Evolutionary conservation across 2,329 filamentous ascomycete genomes (phyloP).

Genomic region (Seiridium cupressi): DNA sequence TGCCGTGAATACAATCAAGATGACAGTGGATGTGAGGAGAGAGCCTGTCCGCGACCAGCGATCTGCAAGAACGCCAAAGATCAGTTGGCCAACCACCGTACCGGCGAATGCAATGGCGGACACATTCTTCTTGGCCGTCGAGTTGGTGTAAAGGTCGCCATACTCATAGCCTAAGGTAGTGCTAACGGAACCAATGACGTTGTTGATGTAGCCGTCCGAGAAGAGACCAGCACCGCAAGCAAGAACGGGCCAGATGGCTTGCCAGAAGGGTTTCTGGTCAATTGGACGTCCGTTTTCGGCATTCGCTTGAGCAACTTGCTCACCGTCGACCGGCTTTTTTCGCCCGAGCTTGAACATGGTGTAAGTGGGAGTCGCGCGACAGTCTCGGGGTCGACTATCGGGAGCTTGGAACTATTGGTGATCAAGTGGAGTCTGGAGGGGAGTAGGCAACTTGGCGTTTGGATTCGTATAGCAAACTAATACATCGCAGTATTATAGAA

Average conservation of each 20-base stretch:
- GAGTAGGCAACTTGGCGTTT: not conserved
- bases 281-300: conserved; percentile 16
- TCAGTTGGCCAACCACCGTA: conserved; percentile 77
- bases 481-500: not conserved
- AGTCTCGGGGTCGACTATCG: not conserved
- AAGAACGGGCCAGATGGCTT: conserved; percentile 63
- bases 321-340: conserved; percentile 17
- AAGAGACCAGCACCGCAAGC: conserved; percentile 89
- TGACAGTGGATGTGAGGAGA: conserved; percentile 75
- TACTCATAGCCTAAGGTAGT: conserved; percentile 73
- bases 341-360: conserved; percentile 21
- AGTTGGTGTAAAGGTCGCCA: conserved; percentile 63
- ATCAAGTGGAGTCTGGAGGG: not conserved
- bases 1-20: conserved; percentile 82
- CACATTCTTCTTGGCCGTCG: conserved; percentile 70
- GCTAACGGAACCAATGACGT: conserved; percentile 84
- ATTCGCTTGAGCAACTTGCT: conserved; percentile 12
- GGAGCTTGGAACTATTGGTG: not conserved
- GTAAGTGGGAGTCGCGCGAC: not conserved
- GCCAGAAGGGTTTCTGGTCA: conserved; percentile 25
- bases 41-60: conserved; percentile 83
- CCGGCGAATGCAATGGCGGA: conserved; percentile 82
- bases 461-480: not conserved
- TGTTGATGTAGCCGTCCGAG: conserved; percentile 89
- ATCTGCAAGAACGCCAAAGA: conserved; percentile 80